Base-by-base conservation (phyloP, 164 flowering plant species). In the Akebia trifoliata region DNA sequence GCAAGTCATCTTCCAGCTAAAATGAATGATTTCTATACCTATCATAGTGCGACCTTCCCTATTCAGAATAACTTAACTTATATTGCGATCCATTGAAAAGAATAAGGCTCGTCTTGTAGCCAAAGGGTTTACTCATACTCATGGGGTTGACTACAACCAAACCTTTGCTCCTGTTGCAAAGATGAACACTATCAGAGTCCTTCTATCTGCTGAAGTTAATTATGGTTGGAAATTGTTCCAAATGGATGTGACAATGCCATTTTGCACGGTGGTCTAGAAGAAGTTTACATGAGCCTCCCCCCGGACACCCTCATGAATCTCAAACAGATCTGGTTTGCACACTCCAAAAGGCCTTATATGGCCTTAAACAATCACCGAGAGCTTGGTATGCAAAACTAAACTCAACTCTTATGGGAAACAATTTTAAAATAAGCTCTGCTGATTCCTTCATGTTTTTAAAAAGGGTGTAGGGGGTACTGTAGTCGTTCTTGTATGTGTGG, bases 261-360 rank as follows among this genome's bases (percentile, higher is more conserved):
- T 14, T 24, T 25, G 51, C 51, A 48, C 3, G 51, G n/a, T 48
- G 51, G 24, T 5, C 12, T 48, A 24, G 30, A 48, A 22, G 51
- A 48, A 24, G 51, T 48, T 8, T 48, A 48, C n/a, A 48, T 48
- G 51, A 24, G 32, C 4, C 3, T 48, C 12, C 51, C 51, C 39
- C 9, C n/a, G 40, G 56, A 4, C 56, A 31, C 18, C 38, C 56
- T 31, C 56, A 52, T 31, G 56, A 52, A 14, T n/a, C 22, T 31
- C 24, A 22, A 15, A 9, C 0, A 6, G 15, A 14, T 32, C 17
- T 18, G 38, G 56, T 35, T 20, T 52, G 56, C 39, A 52, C 31
- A 22, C 11, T 52, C 4, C 38, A 17, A 17, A 52, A 34, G 26
- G 56, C 54, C 2, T 25, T 50, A 26, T 50, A 50, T 50, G 54